These are phyloP conservation scores for Azolla pinnata DNA, from an alignment of 75 land plant genomes.

Conservation along the genomic window DNA sequence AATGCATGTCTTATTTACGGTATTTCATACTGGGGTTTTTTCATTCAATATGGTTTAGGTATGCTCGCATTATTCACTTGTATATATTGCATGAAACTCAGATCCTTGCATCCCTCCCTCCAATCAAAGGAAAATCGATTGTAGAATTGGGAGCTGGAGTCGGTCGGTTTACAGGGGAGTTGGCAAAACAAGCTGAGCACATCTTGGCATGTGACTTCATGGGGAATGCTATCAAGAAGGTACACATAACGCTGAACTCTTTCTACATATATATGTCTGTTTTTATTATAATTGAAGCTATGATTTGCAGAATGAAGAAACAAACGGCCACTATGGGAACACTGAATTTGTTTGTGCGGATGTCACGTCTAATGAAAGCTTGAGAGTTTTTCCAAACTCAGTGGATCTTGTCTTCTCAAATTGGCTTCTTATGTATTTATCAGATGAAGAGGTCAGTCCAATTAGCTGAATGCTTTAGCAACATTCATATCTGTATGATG, in stretches of 20 bases:
- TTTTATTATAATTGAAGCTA: too few species aligned
- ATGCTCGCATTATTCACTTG: too few species aligned
- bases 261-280: too few species aligned
- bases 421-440: constrained; percentile 96
- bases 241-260: constrained; percentile 3
- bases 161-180: constrained; percentile 91
- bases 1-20: too few species aligned
- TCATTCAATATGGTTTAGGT: too few species aligned
- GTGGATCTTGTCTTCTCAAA: constrained; percentile 89
- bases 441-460: constrained; percentile 69
- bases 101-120: constrained; percentile 75
- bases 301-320: constrained; percentile 67
- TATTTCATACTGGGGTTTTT: too few species aligned
- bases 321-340: constrained; percentile 68
- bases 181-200: constrained; percentile 71
- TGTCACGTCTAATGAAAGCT: constrained; percentile 67
- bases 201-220: constrained; percentile 86
- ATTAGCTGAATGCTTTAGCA: not conserved
- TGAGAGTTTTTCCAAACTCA: constrained; percentile 45
- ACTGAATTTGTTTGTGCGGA: constrained; percentile 86
- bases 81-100: too few species aligned
- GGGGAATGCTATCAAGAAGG: constrained; percentile 86
- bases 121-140: constrained; percentile 54
- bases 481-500: not conserved
- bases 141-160: constrained; percentile 97